Evolutionary conservation across 768 basidiomycete species (phyloP).

Genomic region (Pleurotus giganteus): DNA sequence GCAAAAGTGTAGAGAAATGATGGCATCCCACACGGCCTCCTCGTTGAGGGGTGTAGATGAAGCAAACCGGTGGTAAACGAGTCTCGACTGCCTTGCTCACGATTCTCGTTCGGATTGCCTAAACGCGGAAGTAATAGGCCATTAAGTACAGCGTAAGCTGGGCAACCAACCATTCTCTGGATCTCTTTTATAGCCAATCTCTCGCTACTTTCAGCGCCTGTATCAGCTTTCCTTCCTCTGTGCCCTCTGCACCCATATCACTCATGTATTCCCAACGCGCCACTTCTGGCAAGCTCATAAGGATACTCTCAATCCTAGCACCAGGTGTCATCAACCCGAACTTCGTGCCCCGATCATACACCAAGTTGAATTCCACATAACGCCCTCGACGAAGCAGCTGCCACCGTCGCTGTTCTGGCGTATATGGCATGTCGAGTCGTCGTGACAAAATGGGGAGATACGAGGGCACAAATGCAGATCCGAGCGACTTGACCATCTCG

Average conservation of each 20-base stretch:
- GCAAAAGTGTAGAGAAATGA: too few relatives aligned
- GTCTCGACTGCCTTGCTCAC: too few relatives aligned
- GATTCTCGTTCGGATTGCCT: too few relatives aligned
- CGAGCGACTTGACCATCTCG: slow-evolving; percentile 65
- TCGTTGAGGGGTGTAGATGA: too few relatives aligned
- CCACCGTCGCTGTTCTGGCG: slow-evolving; percentile 80
- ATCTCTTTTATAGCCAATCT: slow-evolving; percentile 66
- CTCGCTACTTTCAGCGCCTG: slow-evolving; percentile 58
- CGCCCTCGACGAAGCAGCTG: slow-evolving; percentile 88
- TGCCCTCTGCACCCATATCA: slow-evolving; percentile 62
- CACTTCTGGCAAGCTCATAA: slow-evolving; percentile 87
- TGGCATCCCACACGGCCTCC: too few relatives aligned
- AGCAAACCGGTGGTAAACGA: too few relatives aligned
- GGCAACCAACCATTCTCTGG: too few relatives aligned
- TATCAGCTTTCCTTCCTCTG: slow-evolving; percentile 65
- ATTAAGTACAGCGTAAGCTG: too few relatives aligned
- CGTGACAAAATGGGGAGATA: slow-evolving; percentile 83
- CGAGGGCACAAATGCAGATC: slow-evolving; percentile 82
- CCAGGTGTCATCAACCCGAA: slow-evolving; percentile 85
- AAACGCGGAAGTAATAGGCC: too few relatives aligned
- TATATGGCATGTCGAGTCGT: slow-evolving; percentile 52
- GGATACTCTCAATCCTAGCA: slow-evolving; percentile 83
- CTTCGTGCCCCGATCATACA: slow-evolving; percentile 85
- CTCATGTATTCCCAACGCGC: slow-evolving; percentile 91
- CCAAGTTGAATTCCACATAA: slow-evolving; percentile 94